These are phyloP conservation scores for Ascochyta clinopodiicola DNA, from an alignment of 2,329 filamentous ascomycete species.

Conservation along the genomic window DNA sequence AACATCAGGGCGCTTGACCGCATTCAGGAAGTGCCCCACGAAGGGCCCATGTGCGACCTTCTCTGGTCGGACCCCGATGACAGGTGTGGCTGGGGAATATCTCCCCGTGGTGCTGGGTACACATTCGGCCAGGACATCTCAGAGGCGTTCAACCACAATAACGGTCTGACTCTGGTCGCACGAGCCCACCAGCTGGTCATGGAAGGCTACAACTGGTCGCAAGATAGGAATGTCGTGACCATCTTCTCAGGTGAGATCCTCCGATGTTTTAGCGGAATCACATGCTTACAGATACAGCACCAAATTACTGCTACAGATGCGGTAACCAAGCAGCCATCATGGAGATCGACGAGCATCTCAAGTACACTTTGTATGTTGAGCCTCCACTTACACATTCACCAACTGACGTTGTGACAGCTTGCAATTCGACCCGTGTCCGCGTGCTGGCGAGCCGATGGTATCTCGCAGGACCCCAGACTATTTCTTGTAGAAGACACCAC, in stretches of 20 bases:
- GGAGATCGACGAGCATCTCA: slow-evolving; percentile 99
- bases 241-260: slow-evolving; percentile 74
- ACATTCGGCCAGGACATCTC: slow-evolving; percentile 97
- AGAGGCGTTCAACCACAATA: slow-evolving; percentile 99
- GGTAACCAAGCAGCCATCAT: slow-evolving; percentile 99
- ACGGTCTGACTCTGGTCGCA: slow-evolving; percentile 92
- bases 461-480: slow-evolving; percentile 95
- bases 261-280: background rate
- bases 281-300: slow-evolving; percentile 52
- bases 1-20: slow-evolving; percentile 63
- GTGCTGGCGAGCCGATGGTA: slow-evolving; percentile 98
- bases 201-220: slow-evolving; percentile 99
- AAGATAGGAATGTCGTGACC: slow-evolving; percentile 96
- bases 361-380: slow-evolving; percentile 93
- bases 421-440: slow-evolving; percentile 98
- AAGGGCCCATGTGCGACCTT: slow-evolving; percentile 77
- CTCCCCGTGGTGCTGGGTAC: slow-evolving; percentile 90
- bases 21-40: slow-evolving; percentile 75
- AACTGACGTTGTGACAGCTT: slow-evolving; percentile 67
- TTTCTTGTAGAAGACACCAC: slow-evolving; percentile 75
- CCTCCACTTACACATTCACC: background rate
- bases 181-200: slow-evolving; percentile 98
- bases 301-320: slow-evolving; percentile 93
- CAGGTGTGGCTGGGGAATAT: slow-evolving; percentile 94
- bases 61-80: slow-evolving; percentile 94